A percentile compares a stretch with the other conserved stretches of the same genome.
Evolutionary conservation across 352 stramenopile genomes (phyloP).

Genomic region (Halophytophthora polymorphica): DNA sequence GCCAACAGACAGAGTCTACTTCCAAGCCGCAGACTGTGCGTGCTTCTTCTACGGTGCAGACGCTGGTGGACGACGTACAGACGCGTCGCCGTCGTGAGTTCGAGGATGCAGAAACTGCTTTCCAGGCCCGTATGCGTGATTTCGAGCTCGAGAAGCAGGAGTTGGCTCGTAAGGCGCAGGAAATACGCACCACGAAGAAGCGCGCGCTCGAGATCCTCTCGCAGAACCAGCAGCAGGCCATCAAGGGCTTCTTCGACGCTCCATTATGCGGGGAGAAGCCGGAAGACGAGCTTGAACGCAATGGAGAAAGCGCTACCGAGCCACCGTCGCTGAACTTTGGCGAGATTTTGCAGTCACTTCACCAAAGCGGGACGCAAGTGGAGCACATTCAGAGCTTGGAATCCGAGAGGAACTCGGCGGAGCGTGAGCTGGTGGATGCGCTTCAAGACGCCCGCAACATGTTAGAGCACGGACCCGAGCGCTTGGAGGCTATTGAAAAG

Average conservation of each 20-base stretch:
- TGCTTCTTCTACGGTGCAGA: constrained; percentile 15
- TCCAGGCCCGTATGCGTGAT: constrained; percentile 32
- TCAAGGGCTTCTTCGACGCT: constrained; percentile 43
- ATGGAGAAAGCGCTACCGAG: constrained; percentile 1
- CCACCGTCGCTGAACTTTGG: constrained; percentile 29
- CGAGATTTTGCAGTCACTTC: constrained; percentile 33
- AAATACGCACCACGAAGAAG: constrained; percentile 38
- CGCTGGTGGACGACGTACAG: constrained; percentile 33
- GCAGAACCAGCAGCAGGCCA: constrained; percentile 51
- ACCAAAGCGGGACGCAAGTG: constrained; percentile 33
- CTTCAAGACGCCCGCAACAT: constrained; percentile 27
- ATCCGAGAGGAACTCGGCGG: constrained; percentile 20
- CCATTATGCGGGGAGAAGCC: neutral
- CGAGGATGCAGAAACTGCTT: constrained; percentile 20
- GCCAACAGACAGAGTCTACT: constrained; percentile 8
- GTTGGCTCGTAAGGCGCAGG: constrained; percentile 27
- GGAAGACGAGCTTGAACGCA: neutral
- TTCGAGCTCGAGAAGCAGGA: constrained; percentile 41
- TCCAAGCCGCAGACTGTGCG: constrained; percentile 1
- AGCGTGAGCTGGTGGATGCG: constrained; percentile 19
- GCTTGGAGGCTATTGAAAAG: constrained; percentile 26
- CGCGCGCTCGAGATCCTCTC: constrained; percentile 52
- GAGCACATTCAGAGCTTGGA: constrained; percentile 23
- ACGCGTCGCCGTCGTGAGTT: constrained; percentile 33
- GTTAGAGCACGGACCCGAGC: constrained; percentile 14